These are phyloP conservation scores for Xerocomellus intermedius DNA, from an alignment of 768 basidiomycete species.

Conservation along the genomic window DNA sequence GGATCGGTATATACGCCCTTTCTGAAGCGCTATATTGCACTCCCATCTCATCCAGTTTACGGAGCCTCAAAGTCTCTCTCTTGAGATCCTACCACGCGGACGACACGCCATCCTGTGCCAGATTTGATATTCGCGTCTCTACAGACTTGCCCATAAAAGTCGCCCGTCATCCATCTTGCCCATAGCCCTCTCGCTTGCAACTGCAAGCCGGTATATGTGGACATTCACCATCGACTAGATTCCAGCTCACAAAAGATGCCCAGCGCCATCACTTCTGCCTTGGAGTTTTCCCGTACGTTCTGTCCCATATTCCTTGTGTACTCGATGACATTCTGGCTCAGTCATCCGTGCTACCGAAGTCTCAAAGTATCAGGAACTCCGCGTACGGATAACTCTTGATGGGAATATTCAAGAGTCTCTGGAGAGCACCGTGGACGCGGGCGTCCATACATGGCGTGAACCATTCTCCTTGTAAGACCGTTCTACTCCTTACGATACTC, in stretches of 20 bases:
- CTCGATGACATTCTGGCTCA: conserved; percentile 5
- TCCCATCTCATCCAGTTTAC: conserved; percentile 22
- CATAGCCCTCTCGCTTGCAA: conserved; percentile 31
- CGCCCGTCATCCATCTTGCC: conserved; percentile 27
- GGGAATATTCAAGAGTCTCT: conserved; percentile 29
- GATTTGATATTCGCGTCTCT: conserved; percentile 32
- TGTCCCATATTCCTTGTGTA: not conserved
- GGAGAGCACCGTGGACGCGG: conserved; percentile 25
- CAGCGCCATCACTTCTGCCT: conserved; percentile 10
- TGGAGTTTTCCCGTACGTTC: conserved; percentile 28
- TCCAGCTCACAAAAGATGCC: conserved; percentile 17
- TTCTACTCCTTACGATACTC: not conserved
- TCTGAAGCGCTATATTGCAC: conserved; percentile 8
- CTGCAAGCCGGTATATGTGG: conserved; percentile 26
- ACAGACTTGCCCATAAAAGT: conserved; percentile 23
- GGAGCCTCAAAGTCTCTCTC: conserved; percentile 13
- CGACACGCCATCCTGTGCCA: conserved; percentile 32
- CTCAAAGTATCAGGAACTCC: conserved; percentile 26
- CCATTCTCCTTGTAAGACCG: conserved; percentile 28
- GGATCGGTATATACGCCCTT: conserved; percentile 30
- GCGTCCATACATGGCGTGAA: conserved; percentile 29
- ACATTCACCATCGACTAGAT: conserved; percentile 10
- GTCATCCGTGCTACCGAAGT: conserved; percentile 24
- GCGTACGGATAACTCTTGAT: conserved; percentile 27
- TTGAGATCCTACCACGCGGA: conserved; percentile 26